Evolutionary conservation across 306 rosid genomes (phyloP).

Genomic region (Quercus parvula): DNA sequence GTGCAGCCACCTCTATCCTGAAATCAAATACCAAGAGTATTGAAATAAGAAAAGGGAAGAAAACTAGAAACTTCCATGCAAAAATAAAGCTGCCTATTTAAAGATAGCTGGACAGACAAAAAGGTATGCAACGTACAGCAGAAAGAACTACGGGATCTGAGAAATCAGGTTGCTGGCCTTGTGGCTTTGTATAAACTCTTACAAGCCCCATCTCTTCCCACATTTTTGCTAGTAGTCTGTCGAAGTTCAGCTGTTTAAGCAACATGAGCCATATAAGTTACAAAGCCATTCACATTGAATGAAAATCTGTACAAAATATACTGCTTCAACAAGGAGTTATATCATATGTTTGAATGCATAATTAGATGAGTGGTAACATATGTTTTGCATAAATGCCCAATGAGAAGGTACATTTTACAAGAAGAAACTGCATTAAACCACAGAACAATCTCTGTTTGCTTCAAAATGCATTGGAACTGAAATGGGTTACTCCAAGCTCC

Average conservation of each 20-base stretch:
- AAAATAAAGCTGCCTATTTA: conserved; percentile 6
- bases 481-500: background rate
- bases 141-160: conserved; percentile 93
- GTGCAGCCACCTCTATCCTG: conserved; percentile 98
- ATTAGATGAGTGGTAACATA: background rate
- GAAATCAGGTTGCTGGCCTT: conserved; percentile 99
- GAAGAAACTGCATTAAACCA: background rate
- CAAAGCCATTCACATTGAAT: background rate
- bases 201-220: conserved; percentile 99
- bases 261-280: conserved; percentile 9
- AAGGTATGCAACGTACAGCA: conserved; percentile 55
- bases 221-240: conserved; percentile 91
- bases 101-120: conserved; percentile 1
- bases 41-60: conserved; percentile 3
- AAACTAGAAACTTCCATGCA: background rate
- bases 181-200: conserved; percentile 96
- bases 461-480: background rate
- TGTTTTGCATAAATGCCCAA: background rate
- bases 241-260: conserved; percentile 79
- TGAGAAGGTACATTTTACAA: background rate
- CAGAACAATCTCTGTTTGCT: background rate
- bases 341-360: background rate
- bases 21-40: conserved; percentile 27
- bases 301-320: background rate
- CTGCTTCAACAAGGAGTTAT: background rate